Evolutionary conservation across 306 rosid genomes (phyloP).

Genomic region (Phaseolus lunatus): DNA sequence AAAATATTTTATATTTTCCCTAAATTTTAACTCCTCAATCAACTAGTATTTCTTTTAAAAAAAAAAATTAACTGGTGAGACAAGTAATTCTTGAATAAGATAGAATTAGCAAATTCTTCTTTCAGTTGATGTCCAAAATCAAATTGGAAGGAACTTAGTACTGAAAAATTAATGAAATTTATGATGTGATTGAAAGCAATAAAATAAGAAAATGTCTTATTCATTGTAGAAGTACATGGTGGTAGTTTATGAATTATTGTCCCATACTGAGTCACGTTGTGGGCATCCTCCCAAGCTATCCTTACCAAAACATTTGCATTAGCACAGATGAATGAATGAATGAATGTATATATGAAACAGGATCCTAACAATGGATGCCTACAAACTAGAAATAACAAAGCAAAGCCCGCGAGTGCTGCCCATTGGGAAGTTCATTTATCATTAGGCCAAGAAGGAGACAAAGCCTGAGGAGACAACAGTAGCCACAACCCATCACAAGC

Average conservation of each 20-base stretch:
- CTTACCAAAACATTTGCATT: not conserved
- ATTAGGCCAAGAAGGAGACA: conserved; percentile 45
- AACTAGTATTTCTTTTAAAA: no score
- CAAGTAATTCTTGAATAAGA: no score
- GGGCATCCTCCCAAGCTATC: not conserved
- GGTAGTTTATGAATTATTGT: conserved; percentile 22
- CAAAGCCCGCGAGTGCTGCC: not conserved
- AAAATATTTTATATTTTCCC: no score
- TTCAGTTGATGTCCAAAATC: no score
- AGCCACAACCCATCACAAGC: conserved; percentile 29
- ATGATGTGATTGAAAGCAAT: no score
- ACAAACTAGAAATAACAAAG: conserved; percentile 18
- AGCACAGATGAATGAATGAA: not conserved
- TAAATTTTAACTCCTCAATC: no score
- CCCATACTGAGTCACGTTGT: not conserved
- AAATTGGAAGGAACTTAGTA: no score
- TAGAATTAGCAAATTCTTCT: no score
- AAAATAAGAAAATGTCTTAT: not conserved
- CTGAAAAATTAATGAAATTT: no score
- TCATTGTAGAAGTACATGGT: not conserved
- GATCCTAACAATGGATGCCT: not conserved
- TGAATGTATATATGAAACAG: not conserved
- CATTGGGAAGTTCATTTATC: conserved; percentile 32
- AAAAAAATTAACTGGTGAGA: no score
- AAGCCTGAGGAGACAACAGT: conserved; percentile 48